These are phyloP conservation scores for Senna tora DNA, from an alignment of 306 rosid species.

Conservation along the genomic window DNA sequence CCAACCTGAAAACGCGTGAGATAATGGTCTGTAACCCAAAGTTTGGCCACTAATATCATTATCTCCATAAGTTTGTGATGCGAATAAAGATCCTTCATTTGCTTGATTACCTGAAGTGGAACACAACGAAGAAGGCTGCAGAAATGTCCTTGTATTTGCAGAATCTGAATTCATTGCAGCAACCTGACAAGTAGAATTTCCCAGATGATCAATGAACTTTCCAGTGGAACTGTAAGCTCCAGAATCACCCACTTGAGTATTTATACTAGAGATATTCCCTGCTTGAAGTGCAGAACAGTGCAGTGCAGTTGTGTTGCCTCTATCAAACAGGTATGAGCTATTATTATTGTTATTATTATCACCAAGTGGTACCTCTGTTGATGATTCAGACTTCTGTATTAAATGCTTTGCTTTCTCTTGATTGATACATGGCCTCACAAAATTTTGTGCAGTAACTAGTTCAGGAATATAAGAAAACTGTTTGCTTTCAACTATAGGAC, in stretches of 20 bases:
- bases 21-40: conserved; percentile 42
- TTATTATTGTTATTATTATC: conserved; percentile 44
- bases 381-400: conserved; percentile 48
- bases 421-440: conserved; percentile 50
- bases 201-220: conserved; percentile 48
- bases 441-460: conserved; percentile 43
- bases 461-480: conserved; percentile 50
- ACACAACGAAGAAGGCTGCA: conserved; percentile 54
- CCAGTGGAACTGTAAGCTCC: conserved; percentile 54
- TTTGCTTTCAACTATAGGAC: conserved; percentile 49
- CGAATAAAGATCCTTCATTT: conserved; percentile 49
- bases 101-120: conserved; percentile 52
- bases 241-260: conserved; percentile 49
- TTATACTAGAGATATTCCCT: conserved; percentile 43
- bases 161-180: conserved; percentile 46
- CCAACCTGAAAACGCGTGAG: conserved; percentile 50
- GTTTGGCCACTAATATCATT: conserved; percentile 37
- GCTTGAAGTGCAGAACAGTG: conserved; percentile 48
- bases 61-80: conserved; percentile 49
- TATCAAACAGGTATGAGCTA: conserved; percentile 44
- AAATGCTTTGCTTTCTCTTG: conserved; percentile 46
- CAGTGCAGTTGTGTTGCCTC: conserved; percentile 43
- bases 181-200: conserved; percentile 50
- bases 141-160: conserved; percentile 46
- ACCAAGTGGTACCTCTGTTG: conserved; percentile 42